Evolutionary conservation across 2,329 filamentous ascomycete species (phyloP), one percentile per base, ranked within the genome.

Genomic region (Karstenula rhodostoma): DNA sequence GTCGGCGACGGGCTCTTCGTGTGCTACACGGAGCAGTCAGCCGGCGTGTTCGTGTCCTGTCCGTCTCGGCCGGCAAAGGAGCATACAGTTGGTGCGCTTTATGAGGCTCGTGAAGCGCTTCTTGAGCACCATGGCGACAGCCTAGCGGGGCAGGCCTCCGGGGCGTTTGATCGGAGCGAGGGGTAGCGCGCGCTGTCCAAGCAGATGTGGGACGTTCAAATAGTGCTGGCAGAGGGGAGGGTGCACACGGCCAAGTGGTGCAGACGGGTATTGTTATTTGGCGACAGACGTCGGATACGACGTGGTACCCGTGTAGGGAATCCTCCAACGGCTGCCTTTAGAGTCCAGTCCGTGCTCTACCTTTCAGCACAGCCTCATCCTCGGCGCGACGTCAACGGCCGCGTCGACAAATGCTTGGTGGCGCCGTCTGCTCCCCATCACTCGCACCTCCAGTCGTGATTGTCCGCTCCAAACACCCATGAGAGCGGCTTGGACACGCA

Each of bases 71-170:
- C 13, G 4, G 35, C 13, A 32, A 17, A 19, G 13, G 4, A 8
- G 37, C 53, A 40, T 56, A 35, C 32, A 44, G 29, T 57, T 47
- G 15, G 56, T 49, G 23, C 54, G 54, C 55, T 61, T 75, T 64
- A 77, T 74, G 60, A 78, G 62, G 67, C 72, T 68, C 32, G 72
- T 74, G 50, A 78, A 66, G 64, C 72, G 74, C 73, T 77, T 78
- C 68, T 77, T 77, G 68, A 78, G 71, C 53, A 74, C 77, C 77
- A 79, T 79, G 62, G 60, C 62, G 61, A 67, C 55, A 40, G 66
- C 40, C 42, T 35, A 25, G 52, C 52, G 40, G 46, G 33, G 44
- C 46, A 51, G 23, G 33, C 46, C 46, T 40, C 47, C n/a, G 59
- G 48, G 27, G 40, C n/a, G 56, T 44, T 5, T 22, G 55, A 43